Base-by-base conservation (phyloP, 2,329 filamentous ascomycete genomes). In the Aspergillus calidoustus region DNA sequence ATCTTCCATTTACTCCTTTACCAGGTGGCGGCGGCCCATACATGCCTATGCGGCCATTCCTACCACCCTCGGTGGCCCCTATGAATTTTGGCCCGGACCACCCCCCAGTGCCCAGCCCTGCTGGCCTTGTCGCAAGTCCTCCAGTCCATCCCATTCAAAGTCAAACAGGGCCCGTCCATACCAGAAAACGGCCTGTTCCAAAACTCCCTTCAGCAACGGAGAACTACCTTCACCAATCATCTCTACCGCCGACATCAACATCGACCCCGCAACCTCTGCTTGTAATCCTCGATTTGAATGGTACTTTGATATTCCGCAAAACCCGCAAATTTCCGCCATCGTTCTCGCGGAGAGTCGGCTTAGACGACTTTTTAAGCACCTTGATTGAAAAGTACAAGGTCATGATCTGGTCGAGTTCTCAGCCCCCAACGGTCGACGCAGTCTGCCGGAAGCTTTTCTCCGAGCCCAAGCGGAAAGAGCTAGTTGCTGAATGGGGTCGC, bases 351-450 rank as follows among this genome's bases (percentile, higher is more conserved):
- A 89, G 95, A 0, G 91, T 91, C 0, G 83, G 88, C 65, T 84
- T 95, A 1, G 70, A 80, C 3, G 67, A 79, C 0, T 97, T 99
- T 75, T 79, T 98, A 3, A 72, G 83, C 30, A 92, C 93, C 74
- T 86, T 93, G 67, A 83, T 96, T 68, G 78, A 85, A 13, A 88
- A 89, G 61, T 94, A 96, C 80, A 82, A 83, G 56, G 89, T 97
- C 31, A 92, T 93, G 79, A 86, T 98, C 61, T 99, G 94, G 93
- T 96, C 94, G 1, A 96, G 92, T 7, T 93, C 94, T 0, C 86
- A 84, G 22, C 89, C 88, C 0, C 76, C 84, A 1, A 97, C 95
- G 66, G 92, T 97, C 15, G 67, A 77, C 8, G 79, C 78, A 41
- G 86, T 91, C 64, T 77, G 80, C 3, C 79, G 86, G 53, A 69